Base-by-base conservation (phyloP, 176 grass and related monocot species). In the Lolium perenne region DNA sequence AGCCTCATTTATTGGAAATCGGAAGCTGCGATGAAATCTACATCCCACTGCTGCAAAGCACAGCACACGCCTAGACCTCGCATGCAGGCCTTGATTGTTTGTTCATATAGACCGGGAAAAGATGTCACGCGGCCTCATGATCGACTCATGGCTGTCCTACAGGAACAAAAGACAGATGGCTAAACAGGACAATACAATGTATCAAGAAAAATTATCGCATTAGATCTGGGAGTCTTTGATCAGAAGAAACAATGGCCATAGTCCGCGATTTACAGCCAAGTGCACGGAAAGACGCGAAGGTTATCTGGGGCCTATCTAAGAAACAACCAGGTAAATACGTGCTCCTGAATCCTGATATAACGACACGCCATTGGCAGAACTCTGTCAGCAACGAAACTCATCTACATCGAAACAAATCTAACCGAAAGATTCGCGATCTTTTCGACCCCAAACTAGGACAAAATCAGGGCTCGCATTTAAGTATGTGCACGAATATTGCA, bases 211-310 rank as follows among this genome's bases (percentile, higher is more conserved):
- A 16, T 8, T 0, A 0, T 16, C 10, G 22, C 71, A 51, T 10
- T 74, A 74, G 45, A 74, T 50, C 71, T 26, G 71, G 7, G 71
- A 20, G 43, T 73, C 43, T 23, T 60, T 22, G 55, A 60, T 78
- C 12, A 57, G 12, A 47, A 47, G n/a, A 73, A 73, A 61, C 9
- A 61, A 63, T 63, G 20, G 56, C 7, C 56, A 61, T 61, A 4
- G 58, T 22, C 7, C 56, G 58, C n/a, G 58, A 60, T 60, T 60
- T 60, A 22, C 58, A 60, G 58, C n/a, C 8, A 61, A n/a, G 51
- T 54, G 9, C 9, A 61, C 12, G 59, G 59, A 23, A 26, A 13
- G 10, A 63, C 4, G 60, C 11, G 11, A 64, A 64, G 5, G 22
- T 26, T 10, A 64, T 25, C 22, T 29, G 51, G 51, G 13, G 15